These are phyloP conservation scores for Pseudocercospora fuligena DNA, from an alignment of 2,329 filamentous ascomycete species.

Conservation along the genomic window DNA sequence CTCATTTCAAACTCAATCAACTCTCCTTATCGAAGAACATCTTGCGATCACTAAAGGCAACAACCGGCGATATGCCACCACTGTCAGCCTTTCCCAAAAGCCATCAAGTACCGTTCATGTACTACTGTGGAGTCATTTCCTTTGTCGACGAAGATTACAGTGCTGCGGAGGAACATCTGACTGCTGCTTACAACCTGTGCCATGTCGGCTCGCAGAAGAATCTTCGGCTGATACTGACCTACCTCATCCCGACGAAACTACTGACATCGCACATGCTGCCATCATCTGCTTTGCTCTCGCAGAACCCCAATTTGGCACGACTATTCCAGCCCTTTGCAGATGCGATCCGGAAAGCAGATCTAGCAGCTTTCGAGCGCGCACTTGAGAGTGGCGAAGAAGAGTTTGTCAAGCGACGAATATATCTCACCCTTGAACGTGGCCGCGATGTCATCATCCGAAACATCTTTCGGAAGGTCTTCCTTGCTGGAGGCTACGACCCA, in stretches of 20 bases:
- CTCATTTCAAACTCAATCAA: conserved; percentile 88
- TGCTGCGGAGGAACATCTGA: conserved; percentile 79
- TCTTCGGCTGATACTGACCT: conserved; percentile 89
- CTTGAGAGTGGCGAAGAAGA: conserved; percentile 84
- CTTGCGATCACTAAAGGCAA: conserved; percentile 78
- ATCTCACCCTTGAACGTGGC: conserved; percentile 88
- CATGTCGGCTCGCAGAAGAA: conserved; percentile 73
- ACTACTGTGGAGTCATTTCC: conserved; percentile 90
- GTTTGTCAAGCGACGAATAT: conserved; percentile 91
- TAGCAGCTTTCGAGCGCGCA: conserved; percentile 81
- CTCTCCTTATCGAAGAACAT: conserved; percentile 90
- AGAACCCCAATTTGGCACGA: conserved; percentile 74
- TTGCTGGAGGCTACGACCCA: conserved; percentile 71
- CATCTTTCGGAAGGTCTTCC: conserved; percentile 86
- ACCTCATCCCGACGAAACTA: conserved; percentile 90
- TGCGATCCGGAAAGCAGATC: conserved; percentile 81
- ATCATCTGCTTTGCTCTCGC: conserved; percentile 69
- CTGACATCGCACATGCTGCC: conserved; percentile 87
- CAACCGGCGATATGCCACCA: conserved; percentile 72
- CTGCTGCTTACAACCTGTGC: conserved; percentile 81
- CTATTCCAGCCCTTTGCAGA: conserved; percentile 78
- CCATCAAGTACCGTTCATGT: conserved; percentile 93
- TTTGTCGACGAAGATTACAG: conserved; percentile 94
- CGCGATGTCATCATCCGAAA: conserved; percentile 92
- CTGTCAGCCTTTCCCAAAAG: conserved; percentile 82